Conservation (phyloP, 169 alveolate genomes). For the Eimeria acervulina region DNA sequence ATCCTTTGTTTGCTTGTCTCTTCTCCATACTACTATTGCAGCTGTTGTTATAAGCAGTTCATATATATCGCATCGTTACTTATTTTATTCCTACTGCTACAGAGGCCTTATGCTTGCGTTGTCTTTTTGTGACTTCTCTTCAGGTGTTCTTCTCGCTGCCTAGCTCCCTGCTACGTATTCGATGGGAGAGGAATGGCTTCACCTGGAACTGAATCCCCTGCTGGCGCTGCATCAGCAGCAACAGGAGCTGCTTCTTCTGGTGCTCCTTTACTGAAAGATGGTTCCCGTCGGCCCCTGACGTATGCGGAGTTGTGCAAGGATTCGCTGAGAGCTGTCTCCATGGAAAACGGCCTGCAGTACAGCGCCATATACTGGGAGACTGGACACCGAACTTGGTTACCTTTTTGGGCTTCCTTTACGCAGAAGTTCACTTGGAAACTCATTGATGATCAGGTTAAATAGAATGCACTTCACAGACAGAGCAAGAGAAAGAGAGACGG, state of each 20-base stretch:
- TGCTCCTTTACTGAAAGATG: too few relatives aligned
- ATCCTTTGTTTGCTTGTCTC: too few relatives aligned
- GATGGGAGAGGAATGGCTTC: background rate
- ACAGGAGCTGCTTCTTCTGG: too few relatives aligned
- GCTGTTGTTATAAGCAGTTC: too few relatives aligned
- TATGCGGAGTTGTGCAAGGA: background rate
- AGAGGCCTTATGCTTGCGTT: too few relatives aligned
- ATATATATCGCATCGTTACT: too few relatives aligned
- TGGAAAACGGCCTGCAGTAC: conserved; percentile 88
- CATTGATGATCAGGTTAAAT: conserved; percentile 91
- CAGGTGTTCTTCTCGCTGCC: too few relatives aligned
- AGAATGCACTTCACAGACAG: background rate
- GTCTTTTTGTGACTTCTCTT: too few relatives aligned
- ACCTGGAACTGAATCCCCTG: background rate
- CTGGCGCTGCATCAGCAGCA: background rate
- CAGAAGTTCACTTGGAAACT: conserved; percentile 91
- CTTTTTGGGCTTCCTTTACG: conserved; percentile 89
- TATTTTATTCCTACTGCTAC: too few relatives aligned
- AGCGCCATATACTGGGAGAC: conserved; percentile 94
- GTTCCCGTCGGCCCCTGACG: background rate
- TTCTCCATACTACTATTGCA: too few relatives aligned
- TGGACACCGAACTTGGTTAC: conserved; percentile 93
- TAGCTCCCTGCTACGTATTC: too few relatives aligned
- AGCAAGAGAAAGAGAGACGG: background rate
- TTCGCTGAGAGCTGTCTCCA: conserved; percentile 67